Percentiles rank a stretch among this genome's conserved stretches.
These are phyloP conservation scores for Rhodotorula babjevae DNA, from an alignment of 768 basidiomycete species.

Conservation along the genomic window DNA sequence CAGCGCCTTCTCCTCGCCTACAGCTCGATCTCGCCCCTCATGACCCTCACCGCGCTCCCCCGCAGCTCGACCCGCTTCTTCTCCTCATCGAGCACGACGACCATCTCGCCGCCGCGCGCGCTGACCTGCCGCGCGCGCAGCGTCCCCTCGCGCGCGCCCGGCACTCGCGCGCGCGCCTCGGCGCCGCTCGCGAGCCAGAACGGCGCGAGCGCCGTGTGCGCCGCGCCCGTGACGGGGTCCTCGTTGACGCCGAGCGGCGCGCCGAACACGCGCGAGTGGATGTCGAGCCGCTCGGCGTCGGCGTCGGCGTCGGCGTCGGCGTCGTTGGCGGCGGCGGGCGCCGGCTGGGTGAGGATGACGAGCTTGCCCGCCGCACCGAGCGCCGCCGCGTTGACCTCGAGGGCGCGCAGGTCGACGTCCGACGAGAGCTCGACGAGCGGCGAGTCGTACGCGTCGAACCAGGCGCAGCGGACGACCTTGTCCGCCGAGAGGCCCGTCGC, in stretches of 20 bases:
- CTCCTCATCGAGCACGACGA: background rate
- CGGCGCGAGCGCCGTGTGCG: constrained; percentile 43
- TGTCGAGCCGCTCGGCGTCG: constrained; percentile 21
- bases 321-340: background rate
- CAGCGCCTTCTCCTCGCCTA: background rate
- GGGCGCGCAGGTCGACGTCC: background rate
- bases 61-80: constrained; percentile 7
- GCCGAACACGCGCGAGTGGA: constrained; percentile 46
- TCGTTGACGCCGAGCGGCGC: constrained; percentile 41
- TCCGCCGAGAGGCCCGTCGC: constrained; percentile 15
- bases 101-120: constrained; percentile 12
- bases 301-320: no score
- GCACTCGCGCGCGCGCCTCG: no score
- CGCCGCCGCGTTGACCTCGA: background rate
- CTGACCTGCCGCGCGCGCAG: background rate
- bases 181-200: constrained; percentile 40
- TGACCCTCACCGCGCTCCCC: constrained; percentile 14
- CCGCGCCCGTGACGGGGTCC: constrained; percentile 47
- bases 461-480: constrained; percentile 19
- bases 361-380: constrained; percentile 3
- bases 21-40: constrained; percentile 18
- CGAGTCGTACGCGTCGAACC: constrained; percentile 15
- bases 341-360: constrained; percentile 39
- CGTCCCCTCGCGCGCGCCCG: no score
- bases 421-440: constrained; percentile 22